A percentile compares a stretch with the other conserved stretches of the same genome.
These are phyloP conservation scores for Paraleonurus japonicus DNA, from an alignment of 257 asterid genomes.

Conservation along the genomic window DNA sequence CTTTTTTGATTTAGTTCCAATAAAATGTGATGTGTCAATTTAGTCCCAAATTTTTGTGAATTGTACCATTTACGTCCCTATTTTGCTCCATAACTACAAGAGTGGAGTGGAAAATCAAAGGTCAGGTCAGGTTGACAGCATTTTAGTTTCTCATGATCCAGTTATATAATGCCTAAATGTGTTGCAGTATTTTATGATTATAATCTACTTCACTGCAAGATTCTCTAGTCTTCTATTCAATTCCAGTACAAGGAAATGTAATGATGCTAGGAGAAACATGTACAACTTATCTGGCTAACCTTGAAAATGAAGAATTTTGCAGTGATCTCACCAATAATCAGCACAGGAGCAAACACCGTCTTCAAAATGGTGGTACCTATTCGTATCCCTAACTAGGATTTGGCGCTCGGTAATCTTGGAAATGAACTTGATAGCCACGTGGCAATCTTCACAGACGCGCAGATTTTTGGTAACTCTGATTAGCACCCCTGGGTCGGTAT, in stretches of 20 bases:
- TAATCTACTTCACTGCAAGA: background rate
- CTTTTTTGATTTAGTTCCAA: too few species aligned
- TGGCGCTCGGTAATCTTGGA: slow-evolving; percentile 64
- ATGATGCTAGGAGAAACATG: too few species aligned
- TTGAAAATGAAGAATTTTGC: background rate
- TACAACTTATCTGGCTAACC: background rate
- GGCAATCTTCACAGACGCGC: slow-evolving; percentile 91
- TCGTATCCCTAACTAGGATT: slow-evolving; percentile 75
- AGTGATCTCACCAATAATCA: slow-evolving; percentile 85
- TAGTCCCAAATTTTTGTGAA: too few species aligned
- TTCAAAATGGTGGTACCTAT: slow-evolving; percentile 78
- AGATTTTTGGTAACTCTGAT: slow-evolving; percentile 80
- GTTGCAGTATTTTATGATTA: too few species aligned
- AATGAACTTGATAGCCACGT: slow-evolving; percentile 68
- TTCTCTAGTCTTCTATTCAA: too few species aligned
- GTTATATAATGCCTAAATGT: too few species aligned
- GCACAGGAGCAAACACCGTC: slow-evolving; percentile 82
- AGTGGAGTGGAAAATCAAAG: too few species aligned
- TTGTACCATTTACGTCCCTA: too few species aligned
- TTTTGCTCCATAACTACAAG: too few species aligned
- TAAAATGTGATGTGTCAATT: too few species aligned
- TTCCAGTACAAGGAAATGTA: background rate
- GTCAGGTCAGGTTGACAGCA: too few species aligned
- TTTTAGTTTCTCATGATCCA: too few species aligned
- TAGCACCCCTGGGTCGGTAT: slow-evolving; percentile 45